Evolutionary conservation across 2,329 filamentous ascomycete species (phyloP), one percentile per base, ranked within the genome.

Genomic region (Ciborinia camelliae): DNA sequence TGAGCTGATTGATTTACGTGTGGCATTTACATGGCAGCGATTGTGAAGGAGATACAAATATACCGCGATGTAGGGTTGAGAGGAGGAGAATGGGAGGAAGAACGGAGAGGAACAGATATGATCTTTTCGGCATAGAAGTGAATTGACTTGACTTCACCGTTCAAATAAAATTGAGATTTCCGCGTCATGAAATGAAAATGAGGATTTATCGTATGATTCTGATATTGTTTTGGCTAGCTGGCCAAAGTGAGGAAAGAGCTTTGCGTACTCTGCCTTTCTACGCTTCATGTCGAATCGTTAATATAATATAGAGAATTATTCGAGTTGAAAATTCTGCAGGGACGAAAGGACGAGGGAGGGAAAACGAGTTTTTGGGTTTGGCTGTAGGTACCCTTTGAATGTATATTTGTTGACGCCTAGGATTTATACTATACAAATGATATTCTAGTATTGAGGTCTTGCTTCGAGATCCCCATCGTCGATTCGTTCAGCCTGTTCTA

Each of bases 1-100:
- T 59, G 55, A 47, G 41, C 30, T 47, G 55, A 35, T 59, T 59
- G 55, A 59, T 59, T 58, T 47, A 35, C 47, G 14, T 59, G 14
- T 59, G 9, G 28, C 41, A 59, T 59, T 59, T 59, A 35, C 43
- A 43, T 3, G 20, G 55, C 23, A 58, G 39, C 54, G 26, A 58
- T 47, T 58, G 5, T 35, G 8, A 58, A 35, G 14, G n/a, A 28
- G 28, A 14, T 28, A 32, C 2, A 23, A 59, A 47, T 48, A 18
- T 47, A 28, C 47, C n/a, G 4, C 35, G 14, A 45, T 47, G 14
- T 15, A 48, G 45, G 23, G 23, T 48, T 26, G 45, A 48, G 23
- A 47, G n/a, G n/a, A 15, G 47, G 35, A 55, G 23, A 9, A 39
- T 28, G 12, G 20, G 53, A 55, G 9, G 37, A 28, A 41, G 37